Percentiles rank a stretch among this genome's conserved stretches.
These are phyloP conservation scores for Serendipita sp. DNA, from an alignment of 768 basidiomycete genomes.

Conservation along the genomic window DNA sequence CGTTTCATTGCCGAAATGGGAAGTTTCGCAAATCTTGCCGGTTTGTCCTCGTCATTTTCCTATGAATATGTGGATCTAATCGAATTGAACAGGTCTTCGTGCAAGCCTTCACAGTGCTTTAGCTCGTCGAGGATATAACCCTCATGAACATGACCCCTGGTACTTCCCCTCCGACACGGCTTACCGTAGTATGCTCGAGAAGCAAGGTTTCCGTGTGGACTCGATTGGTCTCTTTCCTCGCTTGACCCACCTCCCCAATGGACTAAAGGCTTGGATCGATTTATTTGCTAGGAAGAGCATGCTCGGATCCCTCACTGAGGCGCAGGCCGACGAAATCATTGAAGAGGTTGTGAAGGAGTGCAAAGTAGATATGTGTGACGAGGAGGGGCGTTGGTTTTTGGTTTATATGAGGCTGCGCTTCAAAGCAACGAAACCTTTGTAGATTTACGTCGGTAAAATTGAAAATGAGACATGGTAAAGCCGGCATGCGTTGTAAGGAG, in stretches of 20 bases:
- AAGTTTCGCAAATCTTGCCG: slow-evolving; percentile 43
- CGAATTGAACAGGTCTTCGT: slow-evolving; percentile 22
- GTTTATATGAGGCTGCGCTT: no score
- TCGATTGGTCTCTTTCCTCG: slow-evolving; percentile 41
- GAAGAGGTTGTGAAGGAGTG: slow-evolving; percentile 30
- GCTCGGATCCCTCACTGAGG: slow-evolving; percentile 27
- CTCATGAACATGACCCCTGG: slow-evolving; percentile 58
- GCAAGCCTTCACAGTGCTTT: slow-evolving; percentile 39
- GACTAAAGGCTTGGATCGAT: slow-evolving; percentile 47
- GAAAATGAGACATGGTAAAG: no score
- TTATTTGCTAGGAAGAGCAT: slow-evolving; percentile 50
- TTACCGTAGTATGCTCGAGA: slow-evolving; percentile 43
- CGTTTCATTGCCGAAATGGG: slow-evolving; percentile 65
- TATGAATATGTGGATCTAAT: no score
- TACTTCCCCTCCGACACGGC: slow-evolving; percentile 62
- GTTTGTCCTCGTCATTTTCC: not conserved
- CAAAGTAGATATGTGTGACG: slow-evolving; percentile 31
- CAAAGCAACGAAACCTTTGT: no score
- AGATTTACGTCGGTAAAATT: slow-evolving; percentile 19
- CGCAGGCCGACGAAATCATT: no score
- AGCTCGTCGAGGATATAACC: slow-evolving; percentile 37
- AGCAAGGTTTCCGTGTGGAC: slow-evolving; percentile 39
- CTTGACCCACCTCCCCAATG: slow-evolving; percentile 34
- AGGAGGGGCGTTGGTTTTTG: no score
- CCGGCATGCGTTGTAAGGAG: no score